Evolutionary conservation across 192 early-diverging fungal genomes (phyloP).

Genomic region (Umbelopsis sp.): DNA sequence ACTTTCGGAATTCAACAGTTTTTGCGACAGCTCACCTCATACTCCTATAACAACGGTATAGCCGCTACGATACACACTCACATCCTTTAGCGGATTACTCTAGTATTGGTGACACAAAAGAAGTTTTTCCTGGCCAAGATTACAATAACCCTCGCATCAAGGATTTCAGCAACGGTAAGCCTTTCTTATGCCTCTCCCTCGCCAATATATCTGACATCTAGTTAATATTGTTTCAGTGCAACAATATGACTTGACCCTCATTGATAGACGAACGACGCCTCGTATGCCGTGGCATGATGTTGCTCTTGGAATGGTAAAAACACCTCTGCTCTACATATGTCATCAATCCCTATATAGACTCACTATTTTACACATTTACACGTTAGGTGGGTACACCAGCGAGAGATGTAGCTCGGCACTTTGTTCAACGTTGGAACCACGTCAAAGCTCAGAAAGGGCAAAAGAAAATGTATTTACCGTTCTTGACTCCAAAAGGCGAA

Average conservation of each 20-base stretch:
- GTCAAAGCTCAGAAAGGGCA: constrained; percentile 67
- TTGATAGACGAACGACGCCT: constrained; percentile 46
- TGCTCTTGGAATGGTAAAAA: constrained; percentile 64
- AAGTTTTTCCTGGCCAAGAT: constrained; percentile 76
- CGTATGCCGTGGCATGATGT: constrained; percentile 96
- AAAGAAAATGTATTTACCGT: constrained; percentile 57
- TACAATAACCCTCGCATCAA: constrained; percentile 87
- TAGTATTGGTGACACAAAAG: constrained; percentile 36
- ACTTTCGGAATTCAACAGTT: not conserved
- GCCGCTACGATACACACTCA: constrained; percentile 83
- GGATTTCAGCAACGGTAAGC: constrained; percentile 66
- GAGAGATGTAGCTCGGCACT: constrained; percentile 83
- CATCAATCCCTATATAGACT: not conserved
- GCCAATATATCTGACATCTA: not conserved
- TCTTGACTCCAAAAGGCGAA: constrained; percentile 74
- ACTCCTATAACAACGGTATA: constrained; percentile 26
- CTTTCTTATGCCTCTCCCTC: not conserved
- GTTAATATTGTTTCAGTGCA: constrained; percentile 19
- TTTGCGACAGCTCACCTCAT: not conserved
- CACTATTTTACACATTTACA: too few relatives aligned
- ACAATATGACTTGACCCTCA: constrained; percentile 35
- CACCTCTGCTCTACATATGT: not conserved
- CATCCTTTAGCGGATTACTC: constrained; percentile 78
- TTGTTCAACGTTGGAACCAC: constrained; percentile 90
- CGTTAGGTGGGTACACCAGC: constrained; percentile 69